Evolutionary conservation across 73 alveolate species (phyloP).

Genomic region (Breviolum minutum): DNA sequence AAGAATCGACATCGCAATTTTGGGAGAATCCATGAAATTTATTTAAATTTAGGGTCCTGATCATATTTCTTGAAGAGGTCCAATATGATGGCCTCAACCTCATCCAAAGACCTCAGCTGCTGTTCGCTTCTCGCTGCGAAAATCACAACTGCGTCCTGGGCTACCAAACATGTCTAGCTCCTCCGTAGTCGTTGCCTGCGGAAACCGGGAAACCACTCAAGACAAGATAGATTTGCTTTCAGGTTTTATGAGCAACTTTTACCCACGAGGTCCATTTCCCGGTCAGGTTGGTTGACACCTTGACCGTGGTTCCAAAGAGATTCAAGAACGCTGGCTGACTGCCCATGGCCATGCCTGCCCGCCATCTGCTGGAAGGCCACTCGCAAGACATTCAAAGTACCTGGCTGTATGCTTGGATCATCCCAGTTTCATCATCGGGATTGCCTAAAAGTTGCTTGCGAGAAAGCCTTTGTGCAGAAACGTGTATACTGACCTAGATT

Average conservation of each 20-base stretch:
- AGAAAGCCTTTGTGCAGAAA: too few relatives aligned
- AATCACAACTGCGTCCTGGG: neutral
- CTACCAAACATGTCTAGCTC: slow-evolving; percentile 54
- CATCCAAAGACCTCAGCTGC: slow-evolving; percentile 66
- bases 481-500: too few relatives aligned
- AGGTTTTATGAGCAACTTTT: neutral
- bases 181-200: slow-evolving; percentile 30
- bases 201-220: neutral
- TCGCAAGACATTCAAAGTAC: slow-evolving; percentile 87
- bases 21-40: neutral
- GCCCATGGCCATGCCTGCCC: slow-evolving; percentile 30
- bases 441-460: neutral
- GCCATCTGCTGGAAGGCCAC: slow-evolving; percentile 66
- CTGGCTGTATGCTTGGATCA: neutral
- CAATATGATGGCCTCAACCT: slow-evolving; percentile 71
- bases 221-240: neutral
- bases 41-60: neutral
- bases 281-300: too few relatives aligned
- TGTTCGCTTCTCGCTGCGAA: neutral
- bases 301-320: neutral
- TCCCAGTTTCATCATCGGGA: neutral
- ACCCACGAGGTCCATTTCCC: neutral
- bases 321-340: neutral
- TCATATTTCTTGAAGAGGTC: slow-evolving; percentile 92
- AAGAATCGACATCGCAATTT: too few relatives aligned